phyloP scores from a whole-genome alignment of 768 basidiomycete genomes.

The Cystofilobasidium bisporidii region DNA sequence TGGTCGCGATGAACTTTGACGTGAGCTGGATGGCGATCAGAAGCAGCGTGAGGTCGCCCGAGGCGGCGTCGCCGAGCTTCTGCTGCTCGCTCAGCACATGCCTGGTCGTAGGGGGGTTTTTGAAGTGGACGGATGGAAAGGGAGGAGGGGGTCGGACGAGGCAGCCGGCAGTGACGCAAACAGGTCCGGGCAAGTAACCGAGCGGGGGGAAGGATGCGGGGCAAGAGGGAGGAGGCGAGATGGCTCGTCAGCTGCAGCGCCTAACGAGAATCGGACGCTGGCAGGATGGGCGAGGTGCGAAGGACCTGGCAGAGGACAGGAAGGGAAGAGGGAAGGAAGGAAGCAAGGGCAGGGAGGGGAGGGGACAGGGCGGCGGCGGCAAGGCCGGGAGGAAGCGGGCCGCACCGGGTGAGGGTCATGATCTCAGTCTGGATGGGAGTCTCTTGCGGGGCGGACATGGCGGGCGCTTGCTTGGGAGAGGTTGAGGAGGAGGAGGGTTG shows the following conservation, averaged over 20 bases:
- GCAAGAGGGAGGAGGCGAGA: too few species aligned
- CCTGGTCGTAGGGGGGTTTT: conserved; percentile 40
- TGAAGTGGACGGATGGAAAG: conserved; percentile 20
- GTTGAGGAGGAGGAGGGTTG: background rate
- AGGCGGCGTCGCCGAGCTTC: conserved; percentile 68
- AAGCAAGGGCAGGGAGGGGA: background rate
- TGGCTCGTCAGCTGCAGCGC: too few species aligned
- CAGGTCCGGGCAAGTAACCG: background rate
- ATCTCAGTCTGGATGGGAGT: conserved; percentile 65
- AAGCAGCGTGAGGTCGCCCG: conserved; percentile 87
- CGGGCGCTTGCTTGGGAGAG: background rate
- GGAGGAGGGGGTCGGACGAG: background rate
- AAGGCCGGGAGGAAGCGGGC: background rate
- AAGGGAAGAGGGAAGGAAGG: background rate
- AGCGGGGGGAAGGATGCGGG: background rate
- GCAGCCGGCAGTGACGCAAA: conserved; percentile 9
- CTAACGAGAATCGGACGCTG: too few species aligned
- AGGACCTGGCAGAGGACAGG: too few species aligned
- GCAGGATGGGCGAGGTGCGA: too few species aligned
- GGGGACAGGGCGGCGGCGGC: background rate
- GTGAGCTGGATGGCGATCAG: conserved; percentile 92
- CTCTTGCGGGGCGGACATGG: conserved; percentile 45
- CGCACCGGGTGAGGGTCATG: conserved; percentile 83
- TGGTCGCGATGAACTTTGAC: conserved; percentile 92
- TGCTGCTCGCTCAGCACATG: conserved; percentile 83